Evolutionary conservation across 1,139 yeast genomes (phyloP).

Genomic region (Sugiyamaella paludigena): DNA sequence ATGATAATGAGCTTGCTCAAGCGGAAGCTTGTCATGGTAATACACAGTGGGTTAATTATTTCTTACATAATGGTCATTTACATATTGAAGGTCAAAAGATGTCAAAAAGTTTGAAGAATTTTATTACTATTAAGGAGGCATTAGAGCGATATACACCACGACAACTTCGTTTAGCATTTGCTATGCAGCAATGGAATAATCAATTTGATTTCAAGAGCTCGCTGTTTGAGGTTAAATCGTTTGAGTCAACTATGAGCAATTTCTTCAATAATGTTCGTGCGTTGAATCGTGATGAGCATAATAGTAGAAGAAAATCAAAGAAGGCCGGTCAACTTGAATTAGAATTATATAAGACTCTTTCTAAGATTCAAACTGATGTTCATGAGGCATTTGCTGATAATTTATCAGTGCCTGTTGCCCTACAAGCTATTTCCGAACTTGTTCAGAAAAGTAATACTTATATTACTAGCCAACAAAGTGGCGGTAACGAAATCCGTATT

Average conservation of each 20-base stretch:
- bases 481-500: constrained; percentile 51
- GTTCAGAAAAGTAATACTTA: constrained; percentile 72
- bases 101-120: constrained; percentile 93
- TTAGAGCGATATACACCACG: constrained; percentile 65
- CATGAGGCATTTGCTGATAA: constrained; percentile 86
- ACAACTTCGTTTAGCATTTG: constrained; percentile 87
- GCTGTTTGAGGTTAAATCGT: constrained; percentile 69
- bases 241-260: constrained; percentile 71
- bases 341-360: constrained; percentile 52
- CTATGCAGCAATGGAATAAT: constrained; percentile 87
- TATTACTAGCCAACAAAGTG: constrained; percentile 47
- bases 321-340: constrained; percentile 56
- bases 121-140: constrained; percentile 92
- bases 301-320: constrained; percentile 65
- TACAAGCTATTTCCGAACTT: constrained; percentile 63
- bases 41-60: constrained; percentile 94
- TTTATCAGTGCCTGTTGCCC: constrained; percentile 71
- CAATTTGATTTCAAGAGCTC: constrained; percentile 89
- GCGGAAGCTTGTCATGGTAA: constrained; percentile 89
- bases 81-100: constrained; percentile 98
- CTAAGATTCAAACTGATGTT: constrained; percentile 56
- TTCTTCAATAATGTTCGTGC: constrained; percentile 86
- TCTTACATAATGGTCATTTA: constrained; percentile 93
- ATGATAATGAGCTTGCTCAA: constrained; percentile 96
- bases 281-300: constrained; percentile 52